Conservation (phyloP, 345 rosid species). For the Pistacia vera region DNA sequence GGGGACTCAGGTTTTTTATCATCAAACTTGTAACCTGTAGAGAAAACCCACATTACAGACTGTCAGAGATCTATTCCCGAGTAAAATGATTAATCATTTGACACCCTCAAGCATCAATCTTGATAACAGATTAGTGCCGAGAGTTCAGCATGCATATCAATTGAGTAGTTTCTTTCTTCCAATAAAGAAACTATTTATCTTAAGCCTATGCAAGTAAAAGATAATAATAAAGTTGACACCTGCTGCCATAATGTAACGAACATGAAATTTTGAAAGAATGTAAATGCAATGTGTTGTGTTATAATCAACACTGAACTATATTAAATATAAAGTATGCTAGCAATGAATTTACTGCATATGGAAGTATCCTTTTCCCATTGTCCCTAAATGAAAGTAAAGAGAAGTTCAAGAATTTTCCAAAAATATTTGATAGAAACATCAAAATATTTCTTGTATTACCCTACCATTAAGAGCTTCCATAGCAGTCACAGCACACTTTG, state of each 20-base stretch:
- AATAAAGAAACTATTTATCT: background rate
- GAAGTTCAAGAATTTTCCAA: background rate
- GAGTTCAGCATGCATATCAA: background rate
- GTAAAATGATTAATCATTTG: background rate
- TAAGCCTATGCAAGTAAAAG: background rate
- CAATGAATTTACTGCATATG: background rate
- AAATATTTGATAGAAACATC: background rate
- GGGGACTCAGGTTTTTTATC: slow-evolving; percentile 49
- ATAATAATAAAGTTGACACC: background rate
- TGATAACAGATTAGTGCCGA: background rate
- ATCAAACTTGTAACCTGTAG: slow-evolving; percentile 60
- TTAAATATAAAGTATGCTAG: background rate
- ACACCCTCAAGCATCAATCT: background rate
- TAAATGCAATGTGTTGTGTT: background rate
- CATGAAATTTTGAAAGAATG: background rate
- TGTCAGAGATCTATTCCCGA: slow-evolving; percentile 6
- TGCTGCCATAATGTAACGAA: background rate
- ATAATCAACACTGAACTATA: background rate
- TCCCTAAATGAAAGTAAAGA: slow-evolving; percentile 1
- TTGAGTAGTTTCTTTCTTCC: slow-evolving; percentile 8
- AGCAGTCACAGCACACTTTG: slow-evolving; percentile 54
- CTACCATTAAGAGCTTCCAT: slow-evolving; percentile 52
- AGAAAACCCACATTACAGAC: slow-evolving; percentile 7
- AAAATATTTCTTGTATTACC: slow-evolving; percentile 31
- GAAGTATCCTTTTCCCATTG: background rate